phyloP scores from a whole-genome alignment of 2,329 filamentous ascomycete species.

The Cladophialophora exuberans region DNA sequence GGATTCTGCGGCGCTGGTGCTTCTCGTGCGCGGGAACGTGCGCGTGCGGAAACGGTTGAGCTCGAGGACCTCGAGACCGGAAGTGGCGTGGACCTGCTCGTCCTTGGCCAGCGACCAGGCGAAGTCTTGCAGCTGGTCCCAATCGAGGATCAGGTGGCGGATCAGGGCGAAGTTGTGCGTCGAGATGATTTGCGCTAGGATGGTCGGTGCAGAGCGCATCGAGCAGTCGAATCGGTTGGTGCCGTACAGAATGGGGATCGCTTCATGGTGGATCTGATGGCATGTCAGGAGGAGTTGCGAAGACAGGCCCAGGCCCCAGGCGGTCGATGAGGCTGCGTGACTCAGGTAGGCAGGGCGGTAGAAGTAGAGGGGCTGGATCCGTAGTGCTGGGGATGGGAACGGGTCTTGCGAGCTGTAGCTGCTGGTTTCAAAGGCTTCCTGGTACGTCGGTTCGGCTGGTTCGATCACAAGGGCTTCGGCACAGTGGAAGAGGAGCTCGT shows the following conservation, averaged over 20 bases:
- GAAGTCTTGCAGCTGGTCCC: constrained; percentile 19
- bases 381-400: not conserved
- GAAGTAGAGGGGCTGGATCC: not conserved
- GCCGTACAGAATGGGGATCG: constrained; percentile 20
- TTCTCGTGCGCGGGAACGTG: not conserved
- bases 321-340: constrained; percentile 21
- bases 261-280: constrained; percentile 13
- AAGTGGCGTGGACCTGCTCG: not conserved
- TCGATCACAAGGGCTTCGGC: constrained; percentile 2
- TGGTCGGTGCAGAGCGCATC: not conserved
- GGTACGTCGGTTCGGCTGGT: not conserved
- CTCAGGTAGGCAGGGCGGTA: constrained; percentile 27
- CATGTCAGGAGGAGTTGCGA: constrained; percentile 35
- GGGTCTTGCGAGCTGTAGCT: not conserved
- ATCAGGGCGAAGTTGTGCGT: constrained; percentile 12
- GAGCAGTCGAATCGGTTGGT: constrained; percentile 17
- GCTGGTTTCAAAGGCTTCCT: not conserved
- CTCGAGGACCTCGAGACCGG: constrained; percentile 6
- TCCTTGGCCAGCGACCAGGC: constrained; percentile 17
- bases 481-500: constrained; percentile 21
- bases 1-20: no score
- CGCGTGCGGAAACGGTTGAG: constrained; percentile 1
- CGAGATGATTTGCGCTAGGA: constrained; percentile 9
- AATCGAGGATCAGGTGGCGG: constrained; percentile 20
- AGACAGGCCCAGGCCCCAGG: constrained; percentile 28